phyloP scores from a whole-genome alignment of 2,329 filamentous ascomycete species.

The Colletotrichum musae region DNA sequence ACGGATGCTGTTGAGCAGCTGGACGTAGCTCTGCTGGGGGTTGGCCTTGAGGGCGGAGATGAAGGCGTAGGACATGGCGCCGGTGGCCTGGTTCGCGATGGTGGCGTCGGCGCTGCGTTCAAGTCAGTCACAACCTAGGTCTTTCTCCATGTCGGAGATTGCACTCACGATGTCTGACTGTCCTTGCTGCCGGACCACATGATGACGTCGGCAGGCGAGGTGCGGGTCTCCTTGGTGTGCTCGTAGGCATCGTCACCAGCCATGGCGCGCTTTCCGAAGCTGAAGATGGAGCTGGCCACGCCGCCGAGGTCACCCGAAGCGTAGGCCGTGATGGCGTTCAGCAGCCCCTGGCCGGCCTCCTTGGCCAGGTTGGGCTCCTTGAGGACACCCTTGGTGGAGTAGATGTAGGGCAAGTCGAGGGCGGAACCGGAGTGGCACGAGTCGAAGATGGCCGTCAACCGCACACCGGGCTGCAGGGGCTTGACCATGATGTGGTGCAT shows the following conservation, averaged over 20 bases:
- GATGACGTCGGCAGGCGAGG: constrained; percentile 93
- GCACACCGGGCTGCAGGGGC: constrained; percentile 84
- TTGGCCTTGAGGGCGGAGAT: constrained; percentile 92
- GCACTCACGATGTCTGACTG: constrained; percentile 82
- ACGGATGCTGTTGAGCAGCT: constrained; percentile 94
- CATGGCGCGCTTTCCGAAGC: constrained; percentile 85
- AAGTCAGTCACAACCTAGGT: neutral
- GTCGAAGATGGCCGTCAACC: constrained; percentile 86
- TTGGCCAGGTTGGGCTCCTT: constrained; percentile 87
- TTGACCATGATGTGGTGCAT: constrained; percentile 85
- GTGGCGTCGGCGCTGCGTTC: constrained; percentile 86
- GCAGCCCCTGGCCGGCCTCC: constrained; percentile 80
- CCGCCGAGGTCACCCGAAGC: constrained; percentile 86
- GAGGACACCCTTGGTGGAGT: constrained; percentile 84
- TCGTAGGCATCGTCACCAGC: constrained; percentile 84
- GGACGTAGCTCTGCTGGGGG: constrained; percentile 94
- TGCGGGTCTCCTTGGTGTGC: constrained; percentile 88
- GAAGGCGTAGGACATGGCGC: constrained; percentile 99
- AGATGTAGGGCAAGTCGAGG: constrained; percentile 83
- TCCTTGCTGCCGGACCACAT: constrained; percentile 99
- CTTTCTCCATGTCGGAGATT: neutral
- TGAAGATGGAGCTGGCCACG: constrained; percentile 85
- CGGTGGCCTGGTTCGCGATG: constrained; percentile 90
- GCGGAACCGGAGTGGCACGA: constrained; percentile 85
- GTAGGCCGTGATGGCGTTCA: constrained; percentile 83